Conservation (phyloP, 306 rosid species). For the Medicago ruthenica region DNA sequence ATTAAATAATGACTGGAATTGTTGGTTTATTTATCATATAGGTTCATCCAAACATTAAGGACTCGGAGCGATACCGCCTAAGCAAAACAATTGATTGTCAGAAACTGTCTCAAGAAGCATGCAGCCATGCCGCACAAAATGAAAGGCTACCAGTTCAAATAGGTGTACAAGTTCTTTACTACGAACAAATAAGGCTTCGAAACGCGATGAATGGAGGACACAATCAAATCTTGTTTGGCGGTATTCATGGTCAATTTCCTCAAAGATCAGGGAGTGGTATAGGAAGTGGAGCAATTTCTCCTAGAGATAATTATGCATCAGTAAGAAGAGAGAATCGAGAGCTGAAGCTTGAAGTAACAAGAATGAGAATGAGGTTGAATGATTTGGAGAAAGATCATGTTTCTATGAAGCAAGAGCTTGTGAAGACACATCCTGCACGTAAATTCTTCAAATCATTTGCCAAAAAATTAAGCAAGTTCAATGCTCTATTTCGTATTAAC, state of each 20-base stretch:
- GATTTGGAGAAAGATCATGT: conserved; percentile 98
- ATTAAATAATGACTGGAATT: neutral
- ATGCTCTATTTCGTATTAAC: conserved; percentile 69
- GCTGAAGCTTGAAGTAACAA: conserved; percentile 94
- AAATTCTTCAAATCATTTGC: conserved; percentile 80
- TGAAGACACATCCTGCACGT: conserved; percentile 74
- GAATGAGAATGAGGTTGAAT: conserved; percentile 98
- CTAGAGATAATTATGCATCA: conserved; percentile 94
- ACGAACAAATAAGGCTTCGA: conserved; percentile 90
- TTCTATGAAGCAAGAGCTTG: conserved; percentile 94
- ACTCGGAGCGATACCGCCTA: conserved; percentile 76
- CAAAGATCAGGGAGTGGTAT: conserved; percentile 93
- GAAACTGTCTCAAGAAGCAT: conserved; percentile 92
- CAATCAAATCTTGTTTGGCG: conserved; percentile 78
- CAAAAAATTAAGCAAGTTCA: conserved; percentile 74
- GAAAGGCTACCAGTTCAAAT: conserved; percentile 93
- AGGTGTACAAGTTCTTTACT: conserved; percentile 95
- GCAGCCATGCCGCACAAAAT: conserved; percentile 98
- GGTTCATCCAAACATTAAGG: conserved; percentile 96
- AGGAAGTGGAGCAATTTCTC: conserved; percentile 98
- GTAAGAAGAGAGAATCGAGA: conserved; percentile 97
- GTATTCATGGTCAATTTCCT: conserved; percentile 75
- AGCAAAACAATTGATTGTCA: conserved; percentile 94
- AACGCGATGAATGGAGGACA: conserved; percentile 95
- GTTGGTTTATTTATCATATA: conserved; percentile 24